Evolutionary conservation across 177 flowering plant species (phyloP), one percentile per base, ranked within the genome.

Genomic region (Vitis hybrid): DNA sequence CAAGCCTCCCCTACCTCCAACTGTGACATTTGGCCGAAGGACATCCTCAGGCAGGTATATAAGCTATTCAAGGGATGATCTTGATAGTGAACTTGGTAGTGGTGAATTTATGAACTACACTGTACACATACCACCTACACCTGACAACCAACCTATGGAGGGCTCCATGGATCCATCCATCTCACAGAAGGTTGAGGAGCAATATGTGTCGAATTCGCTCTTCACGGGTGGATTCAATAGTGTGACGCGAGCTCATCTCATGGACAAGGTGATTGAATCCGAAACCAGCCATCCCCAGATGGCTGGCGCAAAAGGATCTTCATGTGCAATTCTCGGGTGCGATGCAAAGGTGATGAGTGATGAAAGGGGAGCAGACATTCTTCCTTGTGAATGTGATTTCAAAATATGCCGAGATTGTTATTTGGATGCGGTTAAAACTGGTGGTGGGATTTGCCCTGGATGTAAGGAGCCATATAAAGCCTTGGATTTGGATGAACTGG

Each of bases 241-340:
- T 68, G 85, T 79, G 2, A 89, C 96, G 0, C 79, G 91, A 5
- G 91, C 93, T 40, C 97, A 91, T 74, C 81, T 86, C 17, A 85
- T 89, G 96, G 91, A 89, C 75, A 85, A 88, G 78, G 93, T 89
- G 75, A 89, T 80, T 59, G 97, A 91, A 9, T 85, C 93, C 3
- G 87, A 88, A 69, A 70, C 87, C 3, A 84, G 40, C 58, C 93
- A 88, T 74, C 94, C 94, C 1, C 97, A 89, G 67, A 88, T 90
- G 94, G 89, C 97, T 51, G 93, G 94, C 57, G 77, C 86, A 1
- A 91, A 80, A 68, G 93, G 94, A 8, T 88, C 97, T 2, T 71
- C 84, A 0, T 91, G 96, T 78, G 80, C 88, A 2, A 72, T 91
- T 55, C 86, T 81, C 1, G 91, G 86, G 0, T 91, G 96, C 72